These are phyloP conservation scores for Starmerella powellii DNA, from an alignment of 805 yeast genomes.

Conservation along the genomic window DNA sequence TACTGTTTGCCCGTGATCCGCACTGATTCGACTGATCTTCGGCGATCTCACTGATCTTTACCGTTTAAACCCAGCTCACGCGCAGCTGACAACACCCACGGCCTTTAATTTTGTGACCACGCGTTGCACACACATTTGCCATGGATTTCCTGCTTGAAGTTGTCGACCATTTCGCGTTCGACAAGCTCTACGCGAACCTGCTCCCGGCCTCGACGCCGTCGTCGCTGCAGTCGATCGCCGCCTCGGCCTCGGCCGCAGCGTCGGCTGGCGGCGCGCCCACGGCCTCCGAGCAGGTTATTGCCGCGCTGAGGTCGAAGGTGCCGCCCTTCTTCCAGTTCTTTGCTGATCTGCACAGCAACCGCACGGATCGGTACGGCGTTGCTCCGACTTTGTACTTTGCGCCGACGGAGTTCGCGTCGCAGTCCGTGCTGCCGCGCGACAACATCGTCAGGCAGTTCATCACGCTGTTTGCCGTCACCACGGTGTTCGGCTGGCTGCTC, in stretches of 20 bases:
- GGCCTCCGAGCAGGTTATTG: slow-evolving; percentile 8
- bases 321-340: slow-evolving; percentile 6
- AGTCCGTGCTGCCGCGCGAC: slow-evolving; percentile 61
- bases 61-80: no score
- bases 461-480: slow-evolving; percentile 54
- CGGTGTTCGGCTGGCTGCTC: slow-evolving; percentile 76
- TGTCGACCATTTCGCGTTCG: slow-evolving; percentile 61
- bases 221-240: slow-evolving; percentile 7
- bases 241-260: slow-evolving; percentile 9
- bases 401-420: slow-evolving; percentile 43
- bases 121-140: neutral
- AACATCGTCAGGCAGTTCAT: slow-evolving; percentile 59
- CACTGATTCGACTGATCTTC: no score
- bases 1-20: no score
- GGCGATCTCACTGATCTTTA: no score
- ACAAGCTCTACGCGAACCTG: slow-evolving; percentile 55
- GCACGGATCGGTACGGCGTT: slow-evolving; percentile 21
- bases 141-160: slow-evolving; percentile 91
- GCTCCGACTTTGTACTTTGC: slow-evolving; percentile 45
- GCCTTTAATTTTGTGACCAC: no score
- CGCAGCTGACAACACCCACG: no score
- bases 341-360: slow-evolving; percentile 8
- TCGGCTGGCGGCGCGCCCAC: neutral
- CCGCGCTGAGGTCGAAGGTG: slow-evolving; percentile 2
- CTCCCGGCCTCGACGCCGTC: slow-evolving; percentile 37